Evolutionary conservation across 371 early-diverging fungal species (phyloP), one percentile per base, ranked within the genome.

Genomic region (Mucor piriformis): DNA sequence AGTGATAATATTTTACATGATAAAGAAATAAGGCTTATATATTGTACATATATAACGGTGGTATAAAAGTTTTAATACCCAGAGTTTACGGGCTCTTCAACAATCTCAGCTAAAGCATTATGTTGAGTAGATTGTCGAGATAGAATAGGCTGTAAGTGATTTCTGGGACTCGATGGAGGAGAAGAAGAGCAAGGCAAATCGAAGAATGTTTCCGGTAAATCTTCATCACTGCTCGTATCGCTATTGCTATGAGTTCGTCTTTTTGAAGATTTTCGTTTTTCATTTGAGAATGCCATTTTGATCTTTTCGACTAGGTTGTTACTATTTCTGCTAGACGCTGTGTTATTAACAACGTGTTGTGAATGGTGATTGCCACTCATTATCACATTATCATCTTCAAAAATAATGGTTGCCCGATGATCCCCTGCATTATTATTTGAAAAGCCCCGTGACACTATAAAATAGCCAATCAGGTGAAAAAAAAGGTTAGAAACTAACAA

Each of bases 281-380:
- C 67, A 42, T 53, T 57, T 46, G 71, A 69, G 43, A 71, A 68
- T n/a, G 69, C 74, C 71, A 73, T 72, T 53, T 70, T 71, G 13
- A 73, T 57, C 25, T 77, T 77, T 43, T 73, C 77, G 3, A 73
- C 69, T 20, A 76, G 33, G 24, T 66, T 68, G 12, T 54, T 55
- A 24, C 43, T 20, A 33, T 54, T 54, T 2, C n/a, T 43, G 13
- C 16, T 42, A 27, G 32, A 27, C 16, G 50, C 50, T 37, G 38
- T 8, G 18, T 46, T 55, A 21, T 23, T 32, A 32, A 44, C 18
- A 21, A 25, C 12, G 18, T 24, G 21, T 33, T 49, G 50, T 42
- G 42, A 21, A n/a, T 51, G 33, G 10, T 44, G 18, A 15, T 38
- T 24, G 49, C 50, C 25, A 34, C 16, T 44, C 44, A 24, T 23